Conservation (phyloP, 1,139 yeast genomes). For the Insectozyma bohioensis region DNA sequence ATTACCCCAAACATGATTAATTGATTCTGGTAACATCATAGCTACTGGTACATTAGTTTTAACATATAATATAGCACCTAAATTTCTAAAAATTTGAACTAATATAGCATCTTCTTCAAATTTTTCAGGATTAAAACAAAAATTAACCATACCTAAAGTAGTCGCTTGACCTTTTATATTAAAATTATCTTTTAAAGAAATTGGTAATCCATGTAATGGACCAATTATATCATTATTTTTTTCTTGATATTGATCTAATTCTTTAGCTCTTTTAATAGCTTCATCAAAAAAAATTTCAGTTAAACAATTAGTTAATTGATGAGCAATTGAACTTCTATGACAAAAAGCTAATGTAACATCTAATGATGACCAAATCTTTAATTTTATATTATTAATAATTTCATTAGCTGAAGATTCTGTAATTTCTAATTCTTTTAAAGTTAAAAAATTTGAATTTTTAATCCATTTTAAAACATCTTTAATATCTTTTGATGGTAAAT, state of each 20-base stretch:
- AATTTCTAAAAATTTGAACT: constrained; percentile 25
- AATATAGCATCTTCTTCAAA: constrained; percentile 33
- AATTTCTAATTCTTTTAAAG: constrained; percentile 43
- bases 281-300: constrained; percentile 33
- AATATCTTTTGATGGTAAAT: constrained; percentile 27
- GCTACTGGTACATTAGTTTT: constrained; percentile 49
- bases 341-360: constrained; percentile 51
- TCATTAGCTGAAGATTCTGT: constrained; percentile 43
- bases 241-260: constrained; percentile 38
- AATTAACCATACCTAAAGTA: constrained; percentile 56
- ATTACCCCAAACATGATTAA: constrained; percentile 39
- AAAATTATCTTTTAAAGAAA: constrained; percentile 74
- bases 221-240: constrained; percentile 57
- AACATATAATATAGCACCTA: constrained; percentile 66
- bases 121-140: constrained; percentile 50
- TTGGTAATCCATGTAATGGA: constrained; percentile 74
- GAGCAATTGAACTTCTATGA: constrained; percentile 45
- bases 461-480: constrained; percentile 29
- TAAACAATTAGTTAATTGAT: constrained; percentile 36
- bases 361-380: constrained; percentile 37
- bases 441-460: constrained; percentile 31
- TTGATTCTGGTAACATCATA: constrained; percentile 46
- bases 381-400: constrained; percentile 34
- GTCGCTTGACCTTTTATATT: constrained; percentile 53
- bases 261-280: constrained; percentile 33